These are phyloP conservation scores for Backusella luteola DNA, from an alignment of 192 early-diverging fungal species.

Conservation along the genomic window DNA sequence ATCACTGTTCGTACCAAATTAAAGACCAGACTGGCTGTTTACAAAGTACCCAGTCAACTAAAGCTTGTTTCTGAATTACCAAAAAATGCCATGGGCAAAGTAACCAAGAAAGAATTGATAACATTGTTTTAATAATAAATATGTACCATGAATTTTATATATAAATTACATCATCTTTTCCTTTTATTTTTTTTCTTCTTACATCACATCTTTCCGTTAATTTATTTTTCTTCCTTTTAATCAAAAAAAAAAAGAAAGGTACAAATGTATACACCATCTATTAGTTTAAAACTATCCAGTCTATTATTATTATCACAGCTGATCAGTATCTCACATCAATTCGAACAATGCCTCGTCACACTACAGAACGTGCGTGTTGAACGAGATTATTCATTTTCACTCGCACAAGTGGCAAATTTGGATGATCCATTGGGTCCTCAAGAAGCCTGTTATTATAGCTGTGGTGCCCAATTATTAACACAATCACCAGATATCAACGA, in stretches of 20 bases:
- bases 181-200: not conserved
- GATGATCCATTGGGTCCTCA: not conserved
- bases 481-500: not conserved
- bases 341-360: not conserved
- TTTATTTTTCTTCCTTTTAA: not conserved
- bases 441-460: slow-evolving; percentile 24
- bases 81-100: slow-evolving; percentile 87
- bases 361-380: not conserved
- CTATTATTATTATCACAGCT: not conserved
- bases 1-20: slow-evolving; percentile 32
- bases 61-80: slow-evolving; percentile 59
- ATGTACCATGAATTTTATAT: not conserved
- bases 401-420: slow-evolving; percentile 8
- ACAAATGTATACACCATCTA: not conserved
- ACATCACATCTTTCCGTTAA: not conserved
- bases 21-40: slow-evolving; percentile 64
- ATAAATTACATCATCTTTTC: not conserved
- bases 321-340: not conserved
- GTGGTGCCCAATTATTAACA: slow-evolving; percentile 10
- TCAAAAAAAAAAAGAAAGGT: not conserved
- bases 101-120: slow-evolving; percentile 77
- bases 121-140: slow-evolving; percentile 41
- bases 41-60: slow-evolving; percentile 70
- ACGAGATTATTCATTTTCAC: slow-evolving; percentile 11
- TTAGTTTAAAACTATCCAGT: not conserved